A percentile compares a stretch with the other conserved stretches of the same genome.
Evolutionary conservation across 2,329 filamentous ascomycete genomes (phyloP).

Genomic region (Sordariomycetes sp.): DNA sequence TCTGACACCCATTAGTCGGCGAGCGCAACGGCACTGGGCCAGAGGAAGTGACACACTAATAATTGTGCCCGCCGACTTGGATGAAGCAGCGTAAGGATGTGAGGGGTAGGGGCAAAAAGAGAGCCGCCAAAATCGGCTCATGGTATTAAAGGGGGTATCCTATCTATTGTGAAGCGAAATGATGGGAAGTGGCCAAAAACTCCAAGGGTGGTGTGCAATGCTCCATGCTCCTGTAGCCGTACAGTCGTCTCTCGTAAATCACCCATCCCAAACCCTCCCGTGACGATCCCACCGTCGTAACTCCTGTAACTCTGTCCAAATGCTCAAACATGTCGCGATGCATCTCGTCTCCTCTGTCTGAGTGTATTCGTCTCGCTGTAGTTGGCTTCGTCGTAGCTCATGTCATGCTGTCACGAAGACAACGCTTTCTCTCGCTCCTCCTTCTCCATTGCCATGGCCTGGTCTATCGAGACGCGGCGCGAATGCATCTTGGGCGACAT

Average conservation of each 20-base stretch:
- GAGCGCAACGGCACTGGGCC: constrained; percentile 47
- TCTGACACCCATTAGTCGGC: constrained; percentile 31
- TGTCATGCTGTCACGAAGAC: too few relatives aligned
- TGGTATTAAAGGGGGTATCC: constrained; percentile 37
- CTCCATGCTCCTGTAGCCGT: too few relatives aligned
- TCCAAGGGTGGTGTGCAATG: constrained; percentile 7
- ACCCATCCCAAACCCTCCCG: constrained; percentile 1
- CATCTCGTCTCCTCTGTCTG: too few relatives aligned
- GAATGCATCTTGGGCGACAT: constrained; percentile 51
- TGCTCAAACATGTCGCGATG: too few relatives aligned
- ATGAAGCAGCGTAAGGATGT: background rate
- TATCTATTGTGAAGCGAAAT: constrained; percentile 23
- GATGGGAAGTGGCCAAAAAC: constrained; percentile 7
- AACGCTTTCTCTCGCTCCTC: too few relatives aligned
- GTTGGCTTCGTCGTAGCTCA: too few relatives aligned
- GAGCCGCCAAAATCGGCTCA: too few relatives aligned
- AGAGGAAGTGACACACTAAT: constrained; percentile 27
- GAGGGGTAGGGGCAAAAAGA: constrained; percentile 7
- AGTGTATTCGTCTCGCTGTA: too few relatives aligned
- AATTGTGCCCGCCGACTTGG: constrained; percentile 1
- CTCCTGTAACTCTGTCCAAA: too few relatives aligned
- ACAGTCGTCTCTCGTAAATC: constrained; percentile 4
- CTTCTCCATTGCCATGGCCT: constrained; percentile 33
- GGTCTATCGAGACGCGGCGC: constrained; percentile 54
- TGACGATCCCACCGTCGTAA: background rate